Evolutionary conservation across 140 eudicot genomes (phyloP).

Genomic region (Senecio squalidus): DNA sequence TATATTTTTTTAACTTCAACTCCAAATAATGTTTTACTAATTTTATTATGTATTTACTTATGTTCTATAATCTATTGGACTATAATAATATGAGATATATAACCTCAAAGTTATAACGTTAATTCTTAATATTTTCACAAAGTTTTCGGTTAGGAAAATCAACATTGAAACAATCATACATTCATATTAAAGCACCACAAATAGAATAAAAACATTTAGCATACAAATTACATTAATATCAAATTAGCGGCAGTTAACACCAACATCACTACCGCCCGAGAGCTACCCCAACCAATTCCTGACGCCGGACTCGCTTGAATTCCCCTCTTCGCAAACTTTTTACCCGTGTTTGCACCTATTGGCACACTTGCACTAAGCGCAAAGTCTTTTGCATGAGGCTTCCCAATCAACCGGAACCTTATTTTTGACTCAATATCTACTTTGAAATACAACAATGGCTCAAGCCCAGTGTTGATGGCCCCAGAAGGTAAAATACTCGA

Average conservation of each 20-base stretch:
- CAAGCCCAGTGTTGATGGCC: constrained; percentile 9
- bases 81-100: too few relatives aligned
- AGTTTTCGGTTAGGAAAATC: too few relatives aligned
- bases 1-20: too few relatives aligned
- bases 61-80: too few relatives aligned
- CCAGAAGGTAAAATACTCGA: constrained; percentile 10
- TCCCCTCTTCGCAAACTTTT: constrained; percentile 9
- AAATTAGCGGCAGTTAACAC: constrained; percentile 5
- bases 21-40: too few relatives aligned
- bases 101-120: too few relatives aligned
- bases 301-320: constrained; percentile 9
- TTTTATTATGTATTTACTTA: too few relatives aligned
- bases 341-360: constrained; percentile 13
- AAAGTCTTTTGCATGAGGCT: constrained; percentile 16
- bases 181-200: too few relatives aligned
- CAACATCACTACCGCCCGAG: background rate
- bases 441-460: constrained; percentile 8
- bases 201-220: background rate
- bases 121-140: too few relatives aligned
- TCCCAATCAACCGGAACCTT: constrained; percentile 11
- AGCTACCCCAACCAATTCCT: background rate
- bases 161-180: too few relatives aligned
- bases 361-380: constrained; percentile 16
- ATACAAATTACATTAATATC: constrained; percentile 6
- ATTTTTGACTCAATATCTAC: constrained; percentile 17